These are phyloP conservation scores for Durio zibethinus DNA, from an alignment of 345 rosid genomes.

Conservation along the genomic window DNA sequence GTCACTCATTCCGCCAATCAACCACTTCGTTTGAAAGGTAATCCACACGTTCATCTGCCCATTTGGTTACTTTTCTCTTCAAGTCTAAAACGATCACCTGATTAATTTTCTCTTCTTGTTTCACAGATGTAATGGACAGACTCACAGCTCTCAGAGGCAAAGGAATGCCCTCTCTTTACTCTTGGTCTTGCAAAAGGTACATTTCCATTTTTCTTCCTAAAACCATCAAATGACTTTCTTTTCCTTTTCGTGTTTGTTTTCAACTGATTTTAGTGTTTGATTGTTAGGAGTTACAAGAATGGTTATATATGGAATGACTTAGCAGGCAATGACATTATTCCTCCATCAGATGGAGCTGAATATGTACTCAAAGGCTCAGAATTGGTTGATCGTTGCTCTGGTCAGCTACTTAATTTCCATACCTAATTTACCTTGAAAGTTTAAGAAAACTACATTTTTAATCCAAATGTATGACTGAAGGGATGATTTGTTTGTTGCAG, in stretches of 20 bases:
- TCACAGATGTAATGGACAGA: constrained; percentile 62
- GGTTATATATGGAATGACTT: constrained; percentile 98
- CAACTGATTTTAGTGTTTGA: background rate
- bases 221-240: too few species aligned
- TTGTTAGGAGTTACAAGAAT: constrained; percentile 72
- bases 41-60: background rate
- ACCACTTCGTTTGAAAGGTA: constrained; percentile 83
- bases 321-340: constrained; percentile 66
- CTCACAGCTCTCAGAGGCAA: constrained; percentile 73
- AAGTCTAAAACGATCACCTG: background rate
- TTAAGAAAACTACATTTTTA: background rate
- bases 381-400: constrained; percentile 46
- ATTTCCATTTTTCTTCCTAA: background rate
- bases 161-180: constrained; percentile 72
- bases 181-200: constrained; percentile 96
- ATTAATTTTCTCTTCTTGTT: background rate
- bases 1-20: constrained; percentile 57
- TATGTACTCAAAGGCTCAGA: constrained; percentile 95
- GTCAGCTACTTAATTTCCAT: constrained; percentile 23
- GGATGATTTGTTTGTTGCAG: constrained; percentile 20
- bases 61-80: background rate
- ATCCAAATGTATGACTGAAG: background rate
- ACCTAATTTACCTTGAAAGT: background rate
- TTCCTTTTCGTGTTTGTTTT: background rate
- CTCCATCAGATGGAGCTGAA: constrained; percentile 75